Percentiles rank a stretch among this genome's conserved stretches.
These are phyloP conservation scores for Porphyrellus cyaneotinctus DNA, from an alignment of 768 basidiomycete genomes.

Conservation along the genomic window DNA sequence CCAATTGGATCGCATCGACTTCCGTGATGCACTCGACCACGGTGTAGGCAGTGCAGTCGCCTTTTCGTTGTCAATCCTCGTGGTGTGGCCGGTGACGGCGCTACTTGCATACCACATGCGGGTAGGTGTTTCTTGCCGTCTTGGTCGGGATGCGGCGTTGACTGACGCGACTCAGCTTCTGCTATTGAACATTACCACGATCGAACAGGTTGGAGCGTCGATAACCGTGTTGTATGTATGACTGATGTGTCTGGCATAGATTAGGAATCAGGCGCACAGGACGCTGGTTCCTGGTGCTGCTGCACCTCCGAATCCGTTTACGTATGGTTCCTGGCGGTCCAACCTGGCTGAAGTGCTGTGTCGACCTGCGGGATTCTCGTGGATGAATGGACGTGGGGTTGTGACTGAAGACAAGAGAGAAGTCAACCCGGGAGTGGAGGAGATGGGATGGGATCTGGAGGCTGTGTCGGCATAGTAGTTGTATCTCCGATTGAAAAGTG, in stretches of 20 bases:
- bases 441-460: constrained; percentile 23
- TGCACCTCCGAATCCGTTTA: constrained; percentile 81
- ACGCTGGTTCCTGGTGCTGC: constrained; percentile 57
- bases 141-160: background rate
- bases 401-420: constrained; percentile 70
- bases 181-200: constrained; percentile 87
- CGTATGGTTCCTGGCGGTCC: constrained; percentile 67
- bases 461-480: background rate
- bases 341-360: constrained; percentile 79
- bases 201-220: constrained; percentile 71
- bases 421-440: constrained; percentile 64
- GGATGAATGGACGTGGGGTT: constrained; percentile 60
- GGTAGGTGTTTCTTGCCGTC: constrained; percentile 44
- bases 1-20: constrained; percentile 44
- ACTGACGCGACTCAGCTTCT: constrained; percentile 50
- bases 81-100: constrained; percentile 82
- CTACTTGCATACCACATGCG: constrained; percentile 81
- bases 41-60: constrained; percentile 79
- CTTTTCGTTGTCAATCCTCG: constrained; percentile 64
- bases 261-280: constrained; percentile 82
- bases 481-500: constrained; percentile 22
- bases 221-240: constrained; percentile 7
- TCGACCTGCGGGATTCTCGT: constrained; percentile 75
- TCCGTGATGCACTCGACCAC: constrained; percentile 40
- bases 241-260: constrained; percentile 40